Conservation (phyloP, 2,329 filamentous ascomycete species). For the Paecilomyces sp. region DNA sequence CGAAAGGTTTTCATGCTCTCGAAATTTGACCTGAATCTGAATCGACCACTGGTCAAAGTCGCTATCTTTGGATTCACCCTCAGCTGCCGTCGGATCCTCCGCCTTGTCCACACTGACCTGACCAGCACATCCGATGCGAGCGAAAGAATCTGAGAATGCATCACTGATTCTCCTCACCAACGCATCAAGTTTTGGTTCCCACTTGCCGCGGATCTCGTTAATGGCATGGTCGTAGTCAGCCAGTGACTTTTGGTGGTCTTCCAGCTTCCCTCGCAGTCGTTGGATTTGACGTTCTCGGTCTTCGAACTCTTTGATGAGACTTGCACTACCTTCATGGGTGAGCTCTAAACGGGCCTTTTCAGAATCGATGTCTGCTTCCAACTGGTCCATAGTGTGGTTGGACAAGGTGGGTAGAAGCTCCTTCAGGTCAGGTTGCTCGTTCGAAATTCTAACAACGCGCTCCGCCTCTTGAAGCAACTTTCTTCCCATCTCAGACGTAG, state of each 20-base stretch:
- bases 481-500: slow-evolving; percentile 10
- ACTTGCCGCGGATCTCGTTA: slow-evolving; percentile 58
- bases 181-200: slow-evolving; percentile 77
- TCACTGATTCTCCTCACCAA: slow-evolving; percentile 77
- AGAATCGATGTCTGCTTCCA: slow-evolving; percentile 67
- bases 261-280: slow-evolving; percentile 53
- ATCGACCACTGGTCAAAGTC: slow-evolving; percentile 94
- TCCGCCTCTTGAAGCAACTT: slow-evolving; percentile 11
- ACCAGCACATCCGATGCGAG: slow-evolving; percentile 87
- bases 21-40: slow-evolving; percentile 90
- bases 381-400: slow-evolving; percentile 52
- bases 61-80: slow-evolving; percentile 39
- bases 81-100: slow-evolving; percentile 25
- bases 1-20: slow-evolving; percentile 76
- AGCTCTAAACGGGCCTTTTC: slow-evolving; percentile 71
- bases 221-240: slow-evolving; percentile 54
- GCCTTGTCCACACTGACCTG: slow-evolving; percentile 81
- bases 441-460: slow-evolving; percentile 7
- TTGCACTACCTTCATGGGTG: slow-evolving; percentile 69
- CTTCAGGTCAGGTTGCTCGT: slow-evolving; percentile 16
- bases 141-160: slow-evolving; percentile 88
- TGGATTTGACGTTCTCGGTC: slow-evolving; percentile 64
- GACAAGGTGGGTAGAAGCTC: slow-evolving; percentile 40
- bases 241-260: slow-evolving; percentile 49
- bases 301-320: slow-evolving; percentile 71